Evolutionary conservation across 2,329 filamentous ascomycete species (phyloP), one percentile per base, ranked within the genome.

Genomic region (Cladosporium phlei): DNA sequence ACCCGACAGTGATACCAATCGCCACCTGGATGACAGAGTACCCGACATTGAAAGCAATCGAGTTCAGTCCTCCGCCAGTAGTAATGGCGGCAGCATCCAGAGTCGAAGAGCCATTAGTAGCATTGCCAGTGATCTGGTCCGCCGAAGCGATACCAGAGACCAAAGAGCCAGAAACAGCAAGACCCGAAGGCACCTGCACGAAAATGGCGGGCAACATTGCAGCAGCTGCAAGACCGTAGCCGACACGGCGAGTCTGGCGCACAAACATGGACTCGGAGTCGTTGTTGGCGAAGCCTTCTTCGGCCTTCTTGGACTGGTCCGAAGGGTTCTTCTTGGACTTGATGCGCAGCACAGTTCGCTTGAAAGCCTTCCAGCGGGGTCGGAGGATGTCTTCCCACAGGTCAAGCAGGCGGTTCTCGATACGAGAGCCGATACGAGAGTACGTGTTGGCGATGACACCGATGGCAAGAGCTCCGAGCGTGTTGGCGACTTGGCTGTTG

Each of bases 171-270:
- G 70, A 74, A 1, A 80, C 78, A 2, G 78, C 76, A 2, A 83
- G 66, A 1, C 79, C 79, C 2, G 72, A 77, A 0, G 79, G 79
- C 0, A 83, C 79, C 49, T 81, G 77, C 2, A 82, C 77, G 52
- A 94, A 94, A 53, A 95, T 94, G 4, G 85, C 89, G 0, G 89
- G 89, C 8, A 95, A 70, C 74, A 95, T 87, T 1, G 86, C 85
- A 0, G 88, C 87, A 0, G 88, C 88, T 0, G 89, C 89, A 2
- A 95, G 78, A 1, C 85, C 86, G 62, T 90, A 88, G 10, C 84
- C 81, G 5, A 80, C 68, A 5, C 71, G 66, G 5, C 73, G 64
- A 3, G n/a, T 67, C 59, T 52, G 66, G 10, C 60, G 52, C 32
- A 59, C 50, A 45, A 58, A 61, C n/a, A 57, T 38, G 19, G 57